These are phyloP conservation scores for Hyparrhenia diplandra DNA, from an alignment of 176 grass and related monocot species.

Conservation along the genomic window DNA sequence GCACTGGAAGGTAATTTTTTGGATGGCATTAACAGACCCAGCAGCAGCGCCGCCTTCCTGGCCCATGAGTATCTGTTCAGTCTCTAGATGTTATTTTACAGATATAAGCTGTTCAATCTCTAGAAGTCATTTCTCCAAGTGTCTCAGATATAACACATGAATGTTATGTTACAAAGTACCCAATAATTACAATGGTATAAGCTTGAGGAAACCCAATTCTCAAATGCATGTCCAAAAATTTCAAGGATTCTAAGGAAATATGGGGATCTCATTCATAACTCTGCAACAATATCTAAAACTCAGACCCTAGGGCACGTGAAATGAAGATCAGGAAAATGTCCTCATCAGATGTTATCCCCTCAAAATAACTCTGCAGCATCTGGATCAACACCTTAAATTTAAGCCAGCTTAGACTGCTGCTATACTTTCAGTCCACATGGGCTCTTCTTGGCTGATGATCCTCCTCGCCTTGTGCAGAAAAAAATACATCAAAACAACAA, in stretches of 20 bases:
- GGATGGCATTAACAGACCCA: background rate
- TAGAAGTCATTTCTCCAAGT: background rate
- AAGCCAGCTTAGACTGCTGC: background rate
- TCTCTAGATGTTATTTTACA: background rate
- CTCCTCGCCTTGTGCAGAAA: constrained; percentile 49
- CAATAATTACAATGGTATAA: background rate
- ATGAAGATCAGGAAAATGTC: constrained; percentile 8
- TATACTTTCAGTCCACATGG: constrained; percentile 34
- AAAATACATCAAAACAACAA: constrained; percentile 56
- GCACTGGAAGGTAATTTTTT: no score
- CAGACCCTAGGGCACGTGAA: background rate
- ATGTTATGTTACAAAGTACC: background rate
- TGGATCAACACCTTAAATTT: background rate
- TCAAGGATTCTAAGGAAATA: no score
- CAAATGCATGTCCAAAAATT: background rate
- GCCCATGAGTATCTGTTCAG: background rate
- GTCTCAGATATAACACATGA: background rate
- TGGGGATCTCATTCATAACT: background rate
- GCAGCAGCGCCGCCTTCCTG: background rate
- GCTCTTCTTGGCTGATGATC: constrained; percentile 27
- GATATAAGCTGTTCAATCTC: background rate
- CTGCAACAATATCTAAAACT: background rate
- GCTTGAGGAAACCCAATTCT: background rate
- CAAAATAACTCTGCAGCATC: background rate
- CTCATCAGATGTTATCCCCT: background rate